Evolutionary conservation across 2,329 filamentous ascomycete species (phyloP).

Genomic region (Trichoderma koningii): DNA sequence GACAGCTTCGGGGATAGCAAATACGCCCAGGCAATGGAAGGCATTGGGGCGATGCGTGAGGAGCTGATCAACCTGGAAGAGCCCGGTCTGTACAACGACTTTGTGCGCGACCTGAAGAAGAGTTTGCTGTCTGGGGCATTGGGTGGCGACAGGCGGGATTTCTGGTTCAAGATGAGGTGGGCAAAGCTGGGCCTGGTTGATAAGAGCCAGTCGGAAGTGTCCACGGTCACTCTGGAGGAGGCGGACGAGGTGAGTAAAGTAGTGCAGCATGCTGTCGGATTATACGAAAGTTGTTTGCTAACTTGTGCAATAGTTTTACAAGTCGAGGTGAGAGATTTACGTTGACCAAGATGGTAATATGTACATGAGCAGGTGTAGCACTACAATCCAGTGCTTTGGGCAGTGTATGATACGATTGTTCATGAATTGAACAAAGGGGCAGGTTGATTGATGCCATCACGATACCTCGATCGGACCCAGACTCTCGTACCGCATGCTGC

Average conservation of each 20-base stretch:
- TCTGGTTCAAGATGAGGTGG: constrained; percentile 75
- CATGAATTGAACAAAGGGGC: background rate
- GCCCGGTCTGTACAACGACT: constrained; percentile 73
- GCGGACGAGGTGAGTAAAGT: constrained; percentile 59
- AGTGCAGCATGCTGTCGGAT: background rate
- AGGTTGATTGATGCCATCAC: background rate
- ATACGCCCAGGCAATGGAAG: constrained; percentile 75
- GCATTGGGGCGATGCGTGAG: constrained; percentile 74
- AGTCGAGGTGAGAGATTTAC: constrained; percentile 35
- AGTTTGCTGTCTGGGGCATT: constrained; percentile 69
- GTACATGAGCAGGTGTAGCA: background rate
- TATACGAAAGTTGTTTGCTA: constrained; percentile 30
- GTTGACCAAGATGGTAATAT: background rate
- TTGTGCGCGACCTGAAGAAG: constrained; percentile 70
- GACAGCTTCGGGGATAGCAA: constrained; percentile 74
- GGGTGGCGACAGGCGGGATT: constrained; percentile 74
- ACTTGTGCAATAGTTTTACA: constrained; percentile 42
- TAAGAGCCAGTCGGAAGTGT: constrained; percentile 60
- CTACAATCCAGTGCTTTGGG: background rate
- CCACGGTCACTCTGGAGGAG: constrained; percentile 68
- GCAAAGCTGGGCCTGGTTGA: constrained; percentile 74
- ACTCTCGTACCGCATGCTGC: too few relatives aligned
- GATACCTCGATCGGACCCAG: too few relatives aligned
- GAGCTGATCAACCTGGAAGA: constrained; percentile 76
- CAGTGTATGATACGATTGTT: background rate